Base-by-base conservation (phyloP, 2,329 filamentous ascomycete species). In the Verticillium longisporum region DNA sequence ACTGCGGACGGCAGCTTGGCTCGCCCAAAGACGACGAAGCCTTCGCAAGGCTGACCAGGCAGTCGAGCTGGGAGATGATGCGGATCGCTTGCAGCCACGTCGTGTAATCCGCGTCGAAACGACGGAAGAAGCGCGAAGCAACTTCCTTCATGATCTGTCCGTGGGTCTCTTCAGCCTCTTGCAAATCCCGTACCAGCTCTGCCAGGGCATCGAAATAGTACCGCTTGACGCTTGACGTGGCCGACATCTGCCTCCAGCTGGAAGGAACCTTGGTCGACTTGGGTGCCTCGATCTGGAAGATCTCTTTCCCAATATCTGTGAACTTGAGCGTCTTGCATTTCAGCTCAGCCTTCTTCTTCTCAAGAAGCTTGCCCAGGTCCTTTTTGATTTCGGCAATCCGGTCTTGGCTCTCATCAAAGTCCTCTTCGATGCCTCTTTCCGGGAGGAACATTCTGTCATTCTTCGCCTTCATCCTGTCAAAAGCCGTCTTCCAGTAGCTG, bases 161-260 rank as follows among this genome's bases (percentile, higher is more conserved):
- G 74, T 98, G 95, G 1, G 87, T 95, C 73, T 99, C 95, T 71
- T 97, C 93, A 1, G 92, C 91, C 76, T 99, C 95, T 71, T 97
- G 95, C 18, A 98, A 82, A 67, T 92, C 84, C 57, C 94, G 89
- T 26, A 99, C 92, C 2, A 97, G 84, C 33, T 84, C 81, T 14
- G 89, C 89, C 14, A 98, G 82, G 69, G 96, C 90, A 1, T 88
- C 83, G 67, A 93, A 96, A 77, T 98, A 99, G 79, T 94, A 99
- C 0, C 95, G 89, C 75, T 96, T 97, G 70, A 96, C 90, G 61
- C 88, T 87, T 64, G 89, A 86, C 0, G 95, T 98, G 0, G 93
- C 90, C 4, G 95, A 98, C 92, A 98, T 97, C 71, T 98, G 94
- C 65, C 92, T 88, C 93, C 95, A 99, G 68, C 80, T 85, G 66